phyloP scores from a whole-genome alignment of 768 basidiomycete genomes.

The Kwoniella shandongensis region DNA sequence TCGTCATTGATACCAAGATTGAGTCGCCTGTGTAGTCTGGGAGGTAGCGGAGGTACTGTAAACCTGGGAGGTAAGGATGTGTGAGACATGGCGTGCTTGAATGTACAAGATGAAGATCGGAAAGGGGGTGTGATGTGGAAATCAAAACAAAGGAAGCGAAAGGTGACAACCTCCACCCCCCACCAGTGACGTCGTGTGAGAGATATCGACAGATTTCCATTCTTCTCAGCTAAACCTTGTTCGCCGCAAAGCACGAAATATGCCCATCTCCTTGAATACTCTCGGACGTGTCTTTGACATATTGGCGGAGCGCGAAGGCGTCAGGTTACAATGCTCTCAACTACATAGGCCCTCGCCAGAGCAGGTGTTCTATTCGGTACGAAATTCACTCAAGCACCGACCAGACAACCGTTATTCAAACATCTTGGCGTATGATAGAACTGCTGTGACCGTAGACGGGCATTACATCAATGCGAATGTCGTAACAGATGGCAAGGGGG shows the following conservation, averaged over 20 bases:
- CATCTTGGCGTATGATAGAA: constrained; percentile 50
- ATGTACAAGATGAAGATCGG: neutral
- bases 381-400: constrained; percentile 26
- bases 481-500: constrained; percentile 41
- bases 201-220: neutral
- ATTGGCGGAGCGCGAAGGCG: constrained; percentile 11
- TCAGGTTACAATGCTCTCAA: constrained; percentile 2
- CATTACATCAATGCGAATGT: constrained; percentile 53
- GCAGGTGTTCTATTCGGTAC: constrained; percentile 39
- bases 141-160: neutral
- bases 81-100: neutral
- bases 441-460: constrained; percentile 38
- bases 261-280: constrained; percentile 34
- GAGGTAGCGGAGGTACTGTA: constrained; percentile 46
- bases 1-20: constrained; percentile 28
- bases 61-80: constrained; percentile 38
- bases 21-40: constrained; percentile 43
- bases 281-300: constrained; percentile 10
- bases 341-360: neutral
- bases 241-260: constrained; percentile 18
- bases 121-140: neutral
- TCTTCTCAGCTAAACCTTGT: neutral
- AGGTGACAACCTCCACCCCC: constrained; percentile 9
- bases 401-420: constrained; percentile 46
- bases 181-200: neutral